Conservation (phyloP, 192 early-diverging fungal species). For the Podila verticillata region DNA sequence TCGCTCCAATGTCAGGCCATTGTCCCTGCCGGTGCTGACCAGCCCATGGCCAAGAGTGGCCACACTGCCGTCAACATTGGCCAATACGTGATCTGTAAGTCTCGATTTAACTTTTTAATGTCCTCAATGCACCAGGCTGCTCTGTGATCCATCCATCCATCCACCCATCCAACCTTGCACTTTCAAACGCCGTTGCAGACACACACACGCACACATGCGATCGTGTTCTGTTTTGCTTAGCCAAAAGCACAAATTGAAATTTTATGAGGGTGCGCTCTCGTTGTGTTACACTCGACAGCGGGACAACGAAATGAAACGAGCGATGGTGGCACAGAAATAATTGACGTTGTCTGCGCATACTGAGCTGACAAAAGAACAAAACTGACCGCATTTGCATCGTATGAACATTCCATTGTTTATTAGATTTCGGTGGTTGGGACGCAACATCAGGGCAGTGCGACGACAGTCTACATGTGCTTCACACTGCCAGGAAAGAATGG, state of each 20-base stretch:
- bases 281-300: no score
- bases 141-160: background rate
- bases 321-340: background rate
- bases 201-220: background rate
- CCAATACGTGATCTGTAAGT: conserved; percentile 57
- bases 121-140: background rate
- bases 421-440: conserved; percentile 52
- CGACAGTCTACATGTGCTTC: conserved; percentile 44
- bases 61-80: conserved; percentile 59
- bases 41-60: conserved; percentile 54
- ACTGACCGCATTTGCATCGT: background rate
- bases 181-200: no score
- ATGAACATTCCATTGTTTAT: background rate
- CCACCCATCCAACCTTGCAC: background rate
- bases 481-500: conserved; percentile 43
- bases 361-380: background rate
- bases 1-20: conserved; percentile 38
- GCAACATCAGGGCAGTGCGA: conserved; percentile 46
- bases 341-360: no score
- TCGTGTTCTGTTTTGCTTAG: background rate
- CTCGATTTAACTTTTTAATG: background rate
- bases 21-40: conserved; percentile 35
- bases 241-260: no score
- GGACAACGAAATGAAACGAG: no score
- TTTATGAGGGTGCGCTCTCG: no score